A percentile compares a stretch with the other conserved stretches of the same genome.
Evolutionary conservation across 352 stramenopile species (phyloP).

Genomic region (Blastocystis sp.): DNA sequence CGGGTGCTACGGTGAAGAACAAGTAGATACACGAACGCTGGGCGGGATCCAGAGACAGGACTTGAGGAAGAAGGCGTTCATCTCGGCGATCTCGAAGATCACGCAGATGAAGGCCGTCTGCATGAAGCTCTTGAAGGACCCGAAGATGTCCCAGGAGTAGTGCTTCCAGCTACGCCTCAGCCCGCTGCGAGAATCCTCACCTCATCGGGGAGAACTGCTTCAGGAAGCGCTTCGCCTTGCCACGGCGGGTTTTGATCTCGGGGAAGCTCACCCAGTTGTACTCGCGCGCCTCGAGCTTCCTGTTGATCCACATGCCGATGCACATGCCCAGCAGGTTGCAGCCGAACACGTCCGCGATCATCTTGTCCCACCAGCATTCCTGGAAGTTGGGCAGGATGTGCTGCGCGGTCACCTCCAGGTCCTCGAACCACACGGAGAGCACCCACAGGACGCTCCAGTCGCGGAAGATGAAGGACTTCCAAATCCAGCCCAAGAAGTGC

Average conservation of each 20-base stretch:
- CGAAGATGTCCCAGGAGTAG: slow-evolving; percentile 86
- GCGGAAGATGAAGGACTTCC: slow-evolving; percentile 84
- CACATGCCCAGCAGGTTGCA: slow-evolving; percentile 85
- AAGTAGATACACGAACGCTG: background rate
- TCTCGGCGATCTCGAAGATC: slow-evolving; percentile 81
- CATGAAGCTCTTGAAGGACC: slow-evolving; percentile 82
- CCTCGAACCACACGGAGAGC: slow-evolving; percentile 83
- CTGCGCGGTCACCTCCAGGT: slow-evolving; percentile 82
- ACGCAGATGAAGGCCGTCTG: slow-evolving; percentile 79
- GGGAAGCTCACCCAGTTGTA: slow-evolving; percentile 84
- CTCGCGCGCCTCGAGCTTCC: slow-evolving; percentile 80
- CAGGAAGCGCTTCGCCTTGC: slow-evolving; percentile 80
- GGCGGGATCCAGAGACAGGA: slow-evolving; percentile 69
- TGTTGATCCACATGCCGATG: slow-evolving; percentile 70
- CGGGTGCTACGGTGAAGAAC: slow-evolving; percentile 22
- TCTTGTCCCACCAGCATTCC: slow-evolving; percentile 89
- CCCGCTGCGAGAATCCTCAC: background rate
- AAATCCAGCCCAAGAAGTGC: slow-evolving; percentile 85
- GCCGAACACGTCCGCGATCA: slow-evolving; percentile 84
- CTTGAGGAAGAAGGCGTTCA: slow-evolving; percentile 87
- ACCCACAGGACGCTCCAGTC: slow-evolving; percentile 87
- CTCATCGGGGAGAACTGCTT: slow-evolving; percentile 80
- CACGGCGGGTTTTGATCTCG: slow-evolving; percentile 79
- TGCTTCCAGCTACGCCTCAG: slow-evolving; percentile 78
- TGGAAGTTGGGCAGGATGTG: slow-evolving; percentile 87